These are phyloP conservation scores for Metarhizium anisopliae DNA, from an alignment of 2,329 filamentous ascomycete genomes.

Conservation along the genomic window DNA sequence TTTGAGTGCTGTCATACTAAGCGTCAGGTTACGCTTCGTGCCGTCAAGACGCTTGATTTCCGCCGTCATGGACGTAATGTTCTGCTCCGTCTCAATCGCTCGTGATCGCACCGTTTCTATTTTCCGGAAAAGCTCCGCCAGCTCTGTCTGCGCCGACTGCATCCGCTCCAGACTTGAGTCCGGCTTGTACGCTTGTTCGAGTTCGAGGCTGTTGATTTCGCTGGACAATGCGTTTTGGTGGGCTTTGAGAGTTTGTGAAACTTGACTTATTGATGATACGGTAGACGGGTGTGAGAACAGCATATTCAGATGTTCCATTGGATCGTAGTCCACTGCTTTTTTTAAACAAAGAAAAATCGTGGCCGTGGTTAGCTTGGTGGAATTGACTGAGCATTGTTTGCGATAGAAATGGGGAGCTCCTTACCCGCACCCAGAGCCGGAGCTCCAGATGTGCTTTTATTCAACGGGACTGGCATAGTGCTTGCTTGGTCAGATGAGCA, in stretches of 20 bases:
- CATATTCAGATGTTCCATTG: conserved; percentile 83
- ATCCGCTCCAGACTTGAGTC: conserved; percentile 85
- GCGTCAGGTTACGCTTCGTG: conserved; percentile 91
- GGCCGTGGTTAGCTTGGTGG: not conserved
- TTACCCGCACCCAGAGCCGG: conserved; percentile 37
- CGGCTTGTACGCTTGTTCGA: conserved; percentile 75
- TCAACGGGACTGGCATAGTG: conserved; percentile 23
- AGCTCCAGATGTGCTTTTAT: conserved; percentile 25
- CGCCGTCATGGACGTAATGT: conserved; percentile 97
- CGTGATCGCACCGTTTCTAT: conserved; percentile 88
- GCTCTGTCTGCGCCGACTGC: conserved; percentile 80
- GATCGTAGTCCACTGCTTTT: conserved; percentile 68
- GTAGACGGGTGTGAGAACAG: conserved; percentile 88
- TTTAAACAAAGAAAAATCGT: not conserved
- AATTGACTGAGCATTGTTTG: not conserved
- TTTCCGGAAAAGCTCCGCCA: conserved; percentile 83
- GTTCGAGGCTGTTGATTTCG: conserved; percentile 65
- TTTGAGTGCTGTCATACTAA: conserved; percentile 97
- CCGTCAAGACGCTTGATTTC: conserved; percentile 96
- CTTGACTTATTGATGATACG: conserved; percentile 64
- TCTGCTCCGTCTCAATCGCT: conserved; percentile 84
- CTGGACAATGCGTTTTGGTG: conserved; percentile 77
- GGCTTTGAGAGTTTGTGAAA: conserved; percentile 62
- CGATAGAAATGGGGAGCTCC: not conserved
- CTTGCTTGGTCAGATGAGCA: not conserved